Evolutionary conservation across 257 asterid genomes (phyloP), one percentile per base, ranked within the genome.

Genomic region (Jacaranda copaia): DNA sequence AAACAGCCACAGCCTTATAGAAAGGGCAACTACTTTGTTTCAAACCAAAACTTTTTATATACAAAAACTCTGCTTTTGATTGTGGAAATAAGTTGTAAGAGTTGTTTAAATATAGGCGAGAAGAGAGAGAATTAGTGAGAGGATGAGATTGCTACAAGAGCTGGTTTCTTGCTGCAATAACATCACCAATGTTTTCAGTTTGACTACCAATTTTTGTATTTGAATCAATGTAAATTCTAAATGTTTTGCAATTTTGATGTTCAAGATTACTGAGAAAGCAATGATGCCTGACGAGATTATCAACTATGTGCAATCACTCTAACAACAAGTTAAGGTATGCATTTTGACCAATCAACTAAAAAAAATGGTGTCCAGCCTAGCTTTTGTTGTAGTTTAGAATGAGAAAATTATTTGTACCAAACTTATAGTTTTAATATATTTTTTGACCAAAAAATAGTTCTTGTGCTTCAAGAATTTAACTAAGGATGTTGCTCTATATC

Each of bases 201-300:
- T 16, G 52, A n/a, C 70, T 57, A 58, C 9, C 20, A n/a, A 1
- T 78, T 75, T 75, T 67, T 39, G 15, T 32, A 15, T 59, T 32
- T 11, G 52, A 6, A 38, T 32, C 16, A 10, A 18, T 53, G 38
- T 49, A 55, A 72, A 69, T 63, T 20, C 46, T 83, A 36, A 77
- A 13, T 40, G 6, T 45, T 74, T 68, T 65, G 4, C 8, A 14
- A 60, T 12, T 60, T 68, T 68, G 81, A 85, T 75, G 85, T 65
- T 64, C 46, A 70, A 95, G 99, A 93, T 95, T 76, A 93, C 96
- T 66, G 99, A 98, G 71, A 95, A 95, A 85, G 99, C 99, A 8
- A 90, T 95, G 89, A 93, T 95, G 96, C 98, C 93, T 43, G 99
- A 95, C 85, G 99, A 95, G 89, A 95, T 95, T 66, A 95, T 95